Base-by-base conservation (phyloP, 345 rosid species). In the Arabidopsis suecica region DNA sequence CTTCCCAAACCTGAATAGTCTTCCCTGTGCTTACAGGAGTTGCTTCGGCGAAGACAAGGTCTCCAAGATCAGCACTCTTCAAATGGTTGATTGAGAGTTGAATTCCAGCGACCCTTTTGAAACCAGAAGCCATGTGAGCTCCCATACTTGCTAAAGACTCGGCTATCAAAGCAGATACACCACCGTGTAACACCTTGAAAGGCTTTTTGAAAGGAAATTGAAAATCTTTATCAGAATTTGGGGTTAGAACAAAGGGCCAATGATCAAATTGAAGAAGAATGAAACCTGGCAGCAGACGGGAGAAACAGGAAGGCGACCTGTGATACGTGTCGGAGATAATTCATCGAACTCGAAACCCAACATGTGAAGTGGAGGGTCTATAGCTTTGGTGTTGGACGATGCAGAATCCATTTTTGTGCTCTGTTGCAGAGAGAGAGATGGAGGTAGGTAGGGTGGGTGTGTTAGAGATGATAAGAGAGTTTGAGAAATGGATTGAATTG, bases 1-100 rank as follows among this genome's bases (percentile, higher is more conserved):
- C 95, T 75, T 94, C 95, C 98, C 98, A 94, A 12, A 88, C 98
- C 89, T 94, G 96, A 74, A 88, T 85, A 33, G 96, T 91, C 47
- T 81, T 90, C 71, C 97, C 97, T 18, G 66, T 12, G 47, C 59
- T 88, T 57, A 91, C 51, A 14, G 98, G 96, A 44, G 82, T 10
- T 51, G 97, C 97, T 82, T 88, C 92, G 2, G 89, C 97, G 8
- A 56, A 60, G 70, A 95, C 65, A 53, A 82, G 79, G 73, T 92
- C 97, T 5, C 97, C 99, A 10, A 90, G 83, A 22, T 79, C 81
- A n/a, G 96, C 98, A 49, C 84, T 84, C 68, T 89, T 95, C 47
- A 90, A 58, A 51, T 95, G 98, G 71, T 83, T 88, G 74, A 92
- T 92, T 65, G 88, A 86, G 53, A 95, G 96, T 69, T 92, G 94